Conservation (phyloP, 306 rosid genomes). For the Styphnolobium japonicum region DNA sequence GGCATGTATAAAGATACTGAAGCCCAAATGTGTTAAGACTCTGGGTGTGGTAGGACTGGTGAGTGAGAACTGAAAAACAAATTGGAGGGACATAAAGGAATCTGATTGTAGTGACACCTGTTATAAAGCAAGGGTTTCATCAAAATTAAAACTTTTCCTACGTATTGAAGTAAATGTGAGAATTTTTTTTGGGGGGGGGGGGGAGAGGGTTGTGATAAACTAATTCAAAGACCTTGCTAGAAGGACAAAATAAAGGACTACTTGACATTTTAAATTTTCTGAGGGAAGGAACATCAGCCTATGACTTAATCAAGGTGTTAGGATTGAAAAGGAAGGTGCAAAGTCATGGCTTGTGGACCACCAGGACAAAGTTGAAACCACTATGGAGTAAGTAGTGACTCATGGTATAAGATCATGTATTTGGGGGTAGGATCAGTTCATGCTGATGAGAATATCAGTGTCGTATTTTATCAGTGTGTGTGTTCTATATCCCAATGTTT, state of each 20-base stretch:
- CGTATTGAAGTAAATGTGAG: background rate
- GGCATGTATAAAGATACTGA: background rate
- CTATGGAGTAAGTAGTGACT: background rate
- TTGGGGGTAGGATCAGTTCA: background rate
- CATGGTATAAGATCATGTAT: background rate
- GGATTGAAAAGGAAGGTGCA: background rate
- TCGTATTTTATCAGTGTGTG: background rate
- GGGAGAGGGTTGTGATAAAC: too few species aligned
- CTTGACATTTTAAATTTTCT: background rate
- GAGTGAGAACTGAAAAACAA: background rate
- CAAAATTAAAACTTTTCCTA: background rate
- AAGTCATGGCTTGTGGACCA: background rate
- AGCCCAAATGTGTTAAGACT: background rate
- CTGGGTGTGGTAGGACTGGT: background rate
- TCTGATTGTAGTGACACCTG: background rate
- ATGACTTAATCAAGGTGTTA: background rate
- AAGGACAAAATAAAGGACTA: background rate
- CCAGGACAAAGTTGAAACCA: background rate
- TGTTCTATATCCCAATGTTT: background rate
- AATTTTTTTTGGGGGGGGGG: background rate
- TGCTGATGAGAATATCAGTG: background rate
- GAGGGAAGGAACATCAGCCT: background rate
- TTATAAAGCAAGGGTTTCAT: background rate
- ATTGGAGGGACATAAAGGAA: background rate
- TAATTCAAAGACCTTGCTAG: background rate